phyloP scores from a whole-genome alignment of 2,329 filamentous ascomycete genomes.

The Grosmannia huntii region DNA sequence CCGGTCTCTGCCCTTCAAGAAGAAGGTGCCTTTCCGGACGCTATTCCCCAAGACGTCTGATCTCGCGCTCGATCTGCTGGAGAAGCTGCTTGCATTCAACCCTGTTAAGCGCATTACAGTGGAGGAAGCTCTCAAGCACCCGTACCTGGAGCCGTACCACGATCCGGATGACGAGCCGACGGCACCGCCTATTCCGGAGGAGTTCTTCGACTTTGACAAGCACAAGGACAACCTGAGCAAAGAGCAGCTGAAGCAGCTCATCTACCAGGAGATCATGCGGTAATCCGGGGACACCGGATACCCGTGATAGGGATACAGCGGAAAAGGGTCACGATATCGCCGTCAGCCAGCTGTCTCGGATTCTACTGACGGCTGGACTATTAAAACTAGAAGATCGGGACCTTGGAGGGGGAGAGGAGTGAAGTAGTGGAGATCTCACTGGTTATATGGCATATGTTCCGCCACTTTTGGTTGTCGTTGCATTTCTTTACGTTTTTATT shows the following conservation, averaged over 20 bases:
- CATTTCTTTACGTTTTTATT: background rate
- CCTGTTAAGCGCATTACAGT: slow-evolving; percentile 97
- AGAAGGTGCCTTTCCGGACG: slow-evolving; percentile 96
- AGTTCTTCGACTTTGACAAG: slow-evolving; percentile 99
- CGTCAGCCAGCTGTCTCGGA: background rate
- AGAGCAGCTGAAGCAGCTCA: slow-evolving; percentile 93
- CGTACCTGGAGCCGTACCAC: slow-evolving; percentile 96
- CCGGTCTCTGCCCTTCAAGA: slow-evolving; percentile 95
- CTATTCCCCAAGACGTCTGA: slow-evolving; percentile 99
- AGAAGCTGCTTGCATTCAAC: slow-evolving; percentile 95
- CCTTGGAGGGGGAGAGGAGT: background rate
- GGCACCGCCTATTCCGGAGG: slow-evolving; percentile 89
- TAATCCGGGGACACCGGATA: background rate
- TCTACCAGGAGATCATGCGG: slow-evolving; percentile 90
- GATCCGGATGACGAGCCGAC: slow-evolving; percentile 98
- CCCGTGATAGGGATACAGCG: background rate
- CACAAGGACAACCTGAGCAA: slow-evolving; percentile 98
- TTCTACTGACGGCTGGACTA: slow-evolving; percentile 1
- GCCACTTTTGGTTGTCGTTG: background rate
- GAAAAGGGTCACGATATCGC: background rate
- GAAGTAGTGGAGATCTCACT: background rate
- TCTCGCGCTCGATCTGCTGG: slow-evolving; percentile 79
- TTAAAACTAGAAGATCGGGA: background rate
- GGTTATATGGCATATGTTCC: background rate
- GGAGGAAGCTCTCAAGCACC: slow-evolving; percentile 92